phyloP scores from a whole-genome alignment of 2,329 filamentous ascomycete genomes.

The Verticillium alfalfae region DNA sequence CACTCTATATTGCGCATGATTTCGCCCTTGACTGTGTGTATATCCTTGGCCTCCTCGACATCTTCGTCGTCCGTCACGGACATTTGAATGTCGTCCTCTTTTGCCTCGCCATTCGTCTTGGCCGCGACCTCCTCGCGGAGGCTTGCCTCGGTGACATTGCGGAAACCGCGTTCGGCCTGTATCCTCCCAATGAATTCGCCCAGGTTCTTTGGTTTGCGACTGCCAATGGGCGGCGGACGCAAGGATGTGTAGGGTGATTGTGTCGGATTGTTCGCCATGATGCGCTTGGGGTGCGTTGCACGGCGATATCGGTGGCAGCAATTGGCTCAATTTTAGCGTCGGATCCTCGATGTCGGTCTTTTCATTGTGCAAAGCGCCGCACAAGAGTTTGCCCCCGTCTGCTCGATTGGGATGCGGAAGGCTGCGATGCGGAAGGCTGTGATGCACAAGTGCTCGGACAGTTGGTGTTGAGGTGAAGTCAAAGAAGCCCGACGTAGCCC shows the following conservation, averaged over 20 bases:
- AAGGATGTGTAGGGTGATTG: slow-evolving; percentile 45
- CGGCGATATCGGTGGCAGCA: background rate
- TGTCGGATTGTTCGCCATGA: slow-evolving; percentile 10
- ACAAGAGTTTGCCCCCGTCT: background rate
- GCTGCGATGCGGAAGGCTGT: background rate
- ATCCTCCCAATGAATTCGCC: slow-evolving; percentile 73
- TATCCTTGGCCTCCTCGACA: slow-evolving; percentile 33
- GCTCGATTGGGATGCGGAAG: background rate
- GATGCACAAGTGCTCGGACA: background rate
- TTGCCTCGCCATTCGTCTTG: slow-evolving; percentile 41
- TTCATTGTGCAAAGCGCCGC: background rate
- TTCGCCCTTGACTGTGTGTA: slow-evolving; percentile 47
- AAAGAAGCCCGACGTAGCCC: background rate
- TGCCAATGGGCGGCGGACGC: slow-evolving; percentile 55
- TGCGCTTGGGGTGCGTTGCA: background rate
- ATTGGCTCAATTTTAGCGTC: background rate
- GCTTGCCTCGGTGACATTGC: slow-evolving; percentile 68
- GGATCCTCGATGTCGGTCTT: background rate
- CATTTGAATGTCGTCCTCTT: slow-evolving; percentile 34
- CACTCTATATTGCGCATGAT: slow-evolving; percentile 55
- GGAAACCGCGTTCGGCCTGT: slow-evolving; percentile 73
- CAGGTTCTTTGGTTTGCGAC: slow-evolving; percentile 56
- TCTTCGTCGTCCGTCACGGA: slow-evolving; percentile 25
- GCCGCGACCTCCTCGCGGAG: slow-evolving; percentile 62
- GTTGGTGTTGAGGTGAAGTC: background rate